Conservation (phyloP, 2,329 filamentous ascomycete species). For the Exophiala sideris region DNA sequence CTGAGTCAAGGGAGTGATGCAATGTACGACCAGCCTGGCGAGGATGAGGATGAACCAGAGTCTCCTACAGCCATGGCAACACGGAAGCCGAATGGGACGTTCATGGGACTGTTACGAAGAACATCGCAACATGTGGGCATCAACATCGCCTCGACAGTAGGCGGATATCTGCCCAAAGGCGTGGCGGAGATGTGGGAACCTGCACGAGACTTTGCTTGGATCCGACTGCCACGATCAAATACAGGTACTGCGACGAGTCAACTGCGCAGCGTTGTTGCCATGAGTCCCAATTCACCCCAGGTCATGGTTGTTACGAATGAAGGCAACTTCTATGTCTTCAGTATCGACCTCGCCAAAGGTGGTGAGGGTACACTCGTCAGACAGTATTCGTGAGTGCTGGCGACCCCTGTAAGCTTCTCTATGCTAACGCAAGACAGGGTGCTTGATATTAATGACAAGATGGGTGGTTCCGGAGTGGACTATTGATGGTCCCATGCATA, state of each 20-base stretch:
- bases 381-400: slow-evolving; percentile 76
- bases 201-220: slow-evolving; percentile 89
- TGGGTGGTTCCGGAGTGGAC: slow-evolving; percentile 37
- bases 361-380: slow-evolving; percentile 89
- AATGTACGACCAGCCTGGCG: slow-evolving; percentile 33
- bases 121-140: slow-evolving; percentile 93
- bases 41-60: slow-evolving; percentile 33
- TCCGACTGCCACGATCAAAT: slow-evolving; percentile 73
- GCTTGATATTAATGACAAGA: slow-evolving; percentile 43
- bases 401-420: slow-evolving; percentile 2
- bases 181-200: slow-evolving; percentile 99
- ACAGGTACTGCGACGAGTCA: slow-evolving; percentile 49
- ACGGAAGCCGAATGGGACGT: slow-evolving; percentile 64
- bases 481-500: slow-evolving; percentile 25
- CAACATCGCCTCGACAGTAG: slow-evolving; percentile 81
- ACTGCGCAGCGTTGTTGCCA: slow-evolving; percentile 87
- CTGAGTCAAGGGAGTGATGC: slow-evolving; percentile 35
- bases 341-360: slow-evolving; percentile 89
- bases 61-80: slow-evolving; percentile 33
- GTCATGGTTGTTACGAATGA: slow-evolving; percentile 98
- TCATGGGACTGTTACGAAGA: slow-evolving; percentile 86
- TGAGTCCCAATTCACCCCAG: slow-evolving; percentile 90
- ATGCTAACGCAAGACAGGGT: slow-evolving; percentile 32
- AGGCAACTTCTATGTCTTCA: slow-evolving; percentile 91
- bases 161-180: slow-evolving; percentile 86